Conservation (phyloP, 495 filamentous ascomycete genomes). For the Neurospora sp. region DNA sequence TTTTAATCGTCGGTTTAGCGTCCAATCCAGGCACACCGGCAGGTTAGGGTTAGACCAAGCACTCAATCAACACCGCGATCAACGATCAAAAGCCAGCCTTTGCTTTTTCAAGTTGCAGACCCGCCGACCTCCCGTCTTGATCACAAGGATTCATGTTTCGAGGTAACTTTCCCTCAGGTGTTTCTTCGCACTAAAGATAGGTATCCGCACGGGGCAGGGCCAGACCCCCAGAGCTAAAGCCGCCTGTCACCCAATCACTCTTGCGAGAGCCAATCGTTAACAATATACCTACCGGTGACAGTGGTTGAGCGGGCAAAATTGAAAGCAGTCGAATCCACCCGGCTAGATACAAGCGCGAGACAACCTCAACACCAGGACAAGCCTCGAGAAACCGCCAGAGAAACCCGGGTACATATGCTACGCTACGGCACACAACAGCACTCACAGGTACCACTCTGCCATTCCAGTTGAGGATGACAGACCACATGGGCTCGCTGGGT, state of each 20-base stretch:
- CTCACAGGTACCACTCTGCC: background rate
- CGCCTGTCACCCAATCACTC: background rate
- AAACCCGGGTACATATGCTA: background rate
- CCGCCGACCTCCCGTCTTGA: background rate
- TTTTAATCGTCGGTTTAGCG: background rate
- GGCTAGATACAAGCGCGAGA: background rate
- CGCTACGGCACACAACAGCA: background rate
- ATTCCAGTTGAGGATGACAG: background rate
- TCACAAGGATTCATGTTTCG: background rate
- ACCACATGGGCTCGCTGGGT: background rate
- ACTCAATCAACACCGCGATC: background rate
- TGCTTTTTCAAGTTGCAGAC: background rate
- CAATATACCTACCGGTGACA: background rate
- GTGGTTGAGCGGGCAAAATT: background rate
- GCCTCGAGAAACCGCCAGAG: background rate
- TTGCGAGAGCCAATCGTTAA: background rate
- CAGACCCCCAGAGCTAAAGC: background rate
- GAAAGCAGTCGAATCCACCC: background rate
- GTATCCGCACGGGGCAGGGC: background rate
- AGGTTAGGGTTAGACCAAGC: background rate
- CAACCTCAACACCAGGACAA: background rate
- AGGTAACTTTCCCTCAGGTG: background rate
- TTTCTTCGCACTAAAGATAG: background rate
- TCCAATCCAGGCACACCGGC: background rate
- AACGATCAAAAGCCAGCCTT: background rate